Evolutionary conservation across 768 basidiomycete genomes (phyloP), one percentile per base, ranked within the genome.

Genomic region (Leucocoprinus birnbaumii): DNA sequence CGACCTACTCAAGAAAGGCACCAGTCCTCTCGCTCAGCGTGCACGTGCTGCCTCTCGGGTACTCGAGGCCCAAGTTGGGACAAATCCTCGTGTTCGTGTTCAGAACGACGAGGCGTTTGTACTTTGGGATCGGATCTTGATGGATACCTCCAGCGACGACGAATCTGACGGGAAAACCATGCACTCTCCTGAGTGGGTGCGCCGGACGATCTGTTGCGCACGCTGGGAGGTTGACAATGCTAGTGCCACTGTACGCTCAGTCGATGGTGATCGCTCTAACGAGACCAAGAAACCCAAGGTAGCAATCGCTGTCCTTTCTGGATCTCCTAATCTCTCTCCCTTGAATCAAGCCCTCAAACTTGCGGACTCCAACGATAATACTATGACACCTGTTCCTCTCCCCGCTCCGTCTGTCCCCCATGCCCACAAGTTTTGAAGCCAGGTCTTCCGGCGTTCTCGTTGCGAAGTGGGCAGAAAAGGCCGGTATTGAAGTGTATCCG

Each of bases 1-100:
- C 2, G 94, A 97, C 65, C 73, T 95, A 1, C 80, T 96, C 64
- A 97, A 97, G 80, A 97, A 96, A 66, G 94, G 94, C 1, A 84
- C 86, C 0, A 88, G 79, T 24, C 71, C 82, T 0, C 78, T 93
- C 10, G 91, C 94, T 0, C 83, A 89, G 64, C 84, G 86, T 24
- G 94, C 94, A 1, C 88, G 94, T 19, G 78, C 87, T 0, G 94
- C 94, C 11, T 93, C 94, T 10, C 86, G 94, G 21, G 85, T 93
- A 50, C 80, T 97, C 41, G 94, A 97, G 68, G 85, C 86, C 0
- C 87, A 91, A 68, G 90, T 94, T 37, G 91, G 91, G 27, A 79
- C 83, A 21, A 92, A 93, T 63, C 79, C 85, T 3, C 86, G 90
- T 57, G 89, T 93, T 51, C 79, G 84, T 8, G 89, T 93, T 16